Evolutionary conservation across 495 filamentous ascomycete species (phyloP).

Genomic region (Schizothecium vesticola): DNA sequence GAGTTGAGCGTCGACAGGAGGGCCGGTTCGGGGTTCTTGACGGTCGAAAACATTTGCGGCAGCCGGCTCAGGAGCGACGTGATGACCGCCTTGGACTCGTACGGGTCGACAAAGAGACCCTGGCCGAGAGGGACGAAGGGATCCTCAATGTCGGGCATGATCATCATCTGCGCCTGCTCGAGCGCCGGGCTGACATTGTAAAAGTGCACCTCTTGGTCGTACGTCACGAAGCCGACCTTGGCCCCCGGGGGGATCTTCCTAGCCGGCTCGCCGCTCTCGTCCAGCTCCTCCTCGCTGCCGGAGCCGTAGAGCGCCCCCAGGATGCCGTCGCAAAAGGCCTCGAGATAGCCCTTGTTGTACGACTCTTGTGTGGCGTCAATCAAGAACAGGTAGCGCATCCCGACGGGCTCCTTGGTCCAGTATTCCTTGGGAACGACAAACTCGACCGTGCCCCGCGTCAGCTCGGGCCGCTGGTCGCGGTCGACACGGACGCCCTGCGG

Average conservation of each 20-base stretch:
- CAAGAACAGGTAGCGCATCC: conserved; percentile 80
- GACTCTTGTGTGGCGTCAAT: conserved; percentile 91
- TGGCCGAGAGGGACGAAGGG: conserved; percentile 91
- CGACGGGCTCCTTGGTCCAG: conserved; percentile 91
- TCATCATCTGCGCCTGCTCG: conserved; percentile 93
- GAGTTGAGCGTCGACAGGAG: conserved; percentile 79
- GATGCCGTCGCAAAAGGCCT: conserved; percentile 87
- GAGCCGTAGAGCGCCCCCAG: conserved; percentile 74
- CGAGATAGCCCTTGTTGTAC: conserved; percentile 80
- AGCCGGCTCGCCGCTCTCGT: conserved; percentile 53
- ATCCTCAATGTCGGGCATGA: conserved; percentile 97
- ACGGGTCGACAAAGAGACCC: conserved; percentile 91
- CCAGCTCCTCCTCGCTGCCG: conserved; percentile 46
- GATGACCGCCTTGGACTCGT: conserved; percentile 85
- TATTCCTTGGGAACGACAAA: conserved; percentile 97
- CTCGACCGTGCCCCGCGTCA: conserved; percentile 87
- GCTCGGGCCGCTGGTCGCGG: conserved; percentile 80
- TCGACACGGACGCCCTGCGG: conserved; percentile 84
- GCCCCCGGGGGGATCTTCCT: conserved; percentile 67
- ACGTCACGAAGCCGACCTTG: conserved; percentile 93
- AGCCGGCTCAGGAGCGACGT: conserved; percentile 73
- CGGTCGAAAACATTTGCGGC: conserved; percentile 74
- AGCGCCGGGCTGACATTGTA: conserved; percentile 82
- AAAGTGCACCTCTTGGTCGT: conserved; percentile 92
- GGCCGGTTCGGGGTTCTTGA: conserved; percentile 85